These are phyloP conservation scores for Septoria linicola DNA, from an alignment of 2,329 filamentous ascomycete genomes.

Conservation along the genomic window DNA sequence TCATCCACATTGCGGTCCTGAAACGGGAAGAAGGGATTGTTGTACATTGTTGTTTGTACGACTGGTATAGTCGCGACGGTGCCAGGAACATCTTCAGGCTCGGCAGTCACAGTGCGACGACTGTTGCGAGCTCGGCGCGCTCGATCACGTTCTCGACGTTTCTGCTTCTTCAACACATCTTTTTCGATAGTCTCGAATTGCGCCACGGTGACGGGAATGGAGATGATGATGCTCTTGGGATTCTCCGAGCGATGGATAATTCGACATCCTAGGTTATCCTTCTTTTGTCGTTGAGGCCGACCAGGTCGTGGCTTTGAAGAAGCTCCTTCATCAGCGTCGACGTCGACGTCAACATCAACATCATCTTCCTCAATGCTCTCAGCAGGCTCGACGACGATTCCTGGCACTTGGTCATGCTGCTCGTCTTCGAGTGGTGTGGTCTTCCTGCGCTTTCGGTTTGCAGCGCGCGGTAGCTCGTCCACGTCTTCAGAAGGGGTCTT, in stretches of 20 bases:
- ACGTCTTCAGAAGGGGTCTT: constrained; percentile 69
- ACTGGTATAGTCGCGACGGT: constrained; percentile 53
- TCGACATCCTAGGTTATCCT: constrained; percentile 39
- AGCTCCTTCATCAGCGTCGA: no score
- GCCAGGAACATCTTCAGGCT: constrained; percentile 39
- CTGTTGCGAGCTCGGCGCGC: constrained; percentile 45
- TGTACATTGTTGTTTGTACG: constrained; percentile 63
- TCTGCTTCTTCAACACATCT: constrained; percentile 54
- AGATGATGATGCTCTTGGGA: constrained; percentile 54
- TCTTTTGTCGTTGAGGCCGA: constrained; percentile 57
- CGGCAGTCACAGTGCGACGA: constrained; percentile 40
- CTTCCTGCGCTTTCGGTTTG: constrained; percentile 45
- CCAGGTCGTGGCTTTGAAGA: constrained; percentile 36
- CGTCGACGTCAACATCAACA: constrained; percentile 22
- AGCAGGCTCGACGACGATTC: constrained; percentile 21
- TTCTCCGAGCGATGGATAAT: constrained; percentile 36
- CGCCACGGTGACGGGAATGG: constrained; percentile 39
- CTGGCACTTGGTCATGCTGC: constrained; percentile 3
- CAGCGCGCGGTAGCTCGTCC: constrained; percentile 38
- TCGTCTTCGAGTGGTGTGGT: constrained; percentile 37
- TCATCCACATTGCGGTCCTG: constrained; percentile 88
- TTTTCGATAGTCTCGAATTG: constrained; percentile 39
- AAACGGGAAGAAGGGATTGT: constrained; percentile 82
- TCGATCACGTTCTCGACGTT: constrained; percentile 48
- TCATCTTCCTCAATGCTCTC: constrained; percentile 28